phyloP scores from a whole-genome alignment of 768 basidiomycete species.

The Tulasnella sp. region DNA sequence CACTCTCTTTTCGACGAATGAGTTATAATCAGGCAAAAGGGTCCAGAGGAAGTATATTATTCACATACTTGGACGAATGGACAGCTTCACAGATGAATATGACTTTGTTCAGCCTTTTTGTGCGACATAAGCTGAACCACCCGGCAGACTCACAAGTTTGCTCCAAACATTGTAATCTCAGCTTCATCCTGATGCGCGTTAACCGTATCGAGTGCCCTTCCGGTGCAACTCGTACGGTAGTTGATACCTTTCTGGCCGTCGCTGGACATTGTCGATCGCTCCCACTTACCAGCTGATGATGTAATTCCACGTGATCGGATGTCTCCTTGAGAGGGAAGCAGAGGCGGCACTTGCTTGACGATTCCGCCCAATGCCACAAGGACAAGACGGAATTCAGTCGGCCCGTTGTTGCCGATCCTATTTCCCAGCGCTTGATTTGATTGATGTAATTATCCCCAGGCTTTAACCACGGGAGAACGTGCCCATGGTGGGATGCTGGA shows the following conservation, averaged over 20 bases:
- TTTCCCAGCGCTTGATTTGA: too few relatives aligned
- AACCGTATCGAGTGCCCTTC: constrained; percentile 45
- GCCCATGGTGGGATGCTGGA: too few relatives aligned
- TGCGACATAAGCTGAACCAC: constrained; percentile 25
- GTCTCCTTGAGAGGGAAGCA: neutral
- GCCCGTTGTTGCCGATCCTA: too few relatives aligned
- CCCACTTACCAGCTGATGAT: neutral
- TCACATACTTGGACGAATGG: constrained; percentile 1
- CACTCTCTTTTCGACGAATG: constrained; percentile 36
- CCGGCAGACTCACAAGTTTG: constrained; percentile 38
- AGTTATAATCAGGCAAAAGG: neutral
- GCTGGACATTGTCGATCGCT: neutral
- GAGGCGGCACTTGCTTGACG: too few relatives aligned
- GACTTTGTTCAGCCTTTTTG: neutral
- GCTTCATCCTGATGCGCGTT: constrained; percentile 35
- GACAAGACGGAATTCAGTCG: too few relatives aligned
- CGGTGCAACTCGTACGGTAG: constrained; percentile 35
- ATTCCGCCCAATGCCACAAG: too few relatives aligned
- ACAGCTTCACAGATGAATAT: neutral
- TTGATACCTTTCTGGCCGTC: neutral
- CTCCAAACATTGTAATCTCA: constrained; percentile 55
- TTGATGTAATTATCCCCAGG: too few relatives aligned
- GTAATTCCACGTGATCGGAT: neutral
- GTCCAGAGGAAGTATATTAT: neutral
- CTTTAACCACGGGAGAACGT: too few relatives aligned